A percentile compares a stretch with the other conserved stretches of the same genome.
Conservation (phyloP, 352 stramenopile genomes). For the Phytopythium ostracodes region DNA sequence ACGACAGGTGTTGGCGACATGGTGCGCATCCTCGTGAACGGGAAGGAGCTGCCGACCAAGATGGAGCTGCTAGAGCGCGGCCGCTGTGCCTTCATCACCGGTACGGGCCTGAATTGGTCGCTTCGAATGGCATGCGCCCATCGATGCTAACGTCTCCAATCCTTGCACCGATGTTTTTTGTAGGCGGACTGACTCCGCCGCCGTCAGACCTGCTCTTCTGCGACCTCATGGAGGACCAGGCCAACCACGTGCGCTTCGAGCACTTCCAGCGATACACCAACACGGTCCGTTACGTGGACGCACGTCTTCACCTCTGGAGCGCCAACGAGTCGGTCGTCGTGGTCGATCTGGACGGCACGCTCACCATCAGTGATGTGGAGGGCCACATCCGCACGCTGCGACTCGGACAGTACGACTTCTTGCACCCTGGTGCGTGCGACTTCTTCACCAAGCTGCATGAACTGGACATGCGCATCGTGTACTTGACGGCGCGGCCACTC, state of each 20-base stretch:
- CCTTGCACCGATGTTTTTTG: not conserved
- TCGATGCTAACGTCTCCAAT: not conserved
- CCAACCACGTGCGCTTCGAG: conserved; percentile 74
- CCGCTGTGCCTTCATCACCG: conserved; percentile 61
- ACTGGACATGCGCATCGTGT: conserved; percentile 70
- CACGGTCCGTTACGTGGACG: conserved; percentile 70
- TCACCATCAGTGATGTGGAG: conserved; percentile 84
- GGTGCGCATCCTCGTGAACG: conserved; percentile 74
- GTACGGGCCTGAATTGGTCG: conserved; percentile 9
- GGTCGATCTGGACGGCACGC: conserved; percentile 76
- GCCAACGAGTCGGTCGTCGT: conserved; percentile 80
- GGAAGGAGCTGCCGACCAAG: conserved; percentile 66
- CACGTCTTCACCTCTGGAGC: conserved; percentile 70
- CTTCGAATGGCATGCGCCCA: not conserved
- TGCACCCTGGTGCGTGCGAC: conserved; percentile 71
- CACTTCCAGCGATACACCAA: conserved; percentile 68
- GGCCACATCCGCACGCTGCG: conserved; percentile 82
- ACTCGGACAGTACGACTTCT: conserved; percentile 79
- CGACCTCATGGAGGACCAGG: conserved; percentile 53
- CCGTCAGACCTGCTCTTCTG: conserved; percentile 46
- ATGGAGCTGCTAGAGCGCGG: conserved; percentile 71
- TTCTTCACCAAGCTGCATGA: conserved; percentile 83
- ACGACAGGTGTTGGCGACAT: conserved; percentile 62
- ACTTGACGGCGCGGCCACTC: conserved; percentile 74
- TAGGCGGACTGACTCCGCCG: conserved; percentile 51